Evolutionary conservation across 2,329 filamentous ascomycete species (phyloP).

Genomic region (Triangularia setosa): DNA sequence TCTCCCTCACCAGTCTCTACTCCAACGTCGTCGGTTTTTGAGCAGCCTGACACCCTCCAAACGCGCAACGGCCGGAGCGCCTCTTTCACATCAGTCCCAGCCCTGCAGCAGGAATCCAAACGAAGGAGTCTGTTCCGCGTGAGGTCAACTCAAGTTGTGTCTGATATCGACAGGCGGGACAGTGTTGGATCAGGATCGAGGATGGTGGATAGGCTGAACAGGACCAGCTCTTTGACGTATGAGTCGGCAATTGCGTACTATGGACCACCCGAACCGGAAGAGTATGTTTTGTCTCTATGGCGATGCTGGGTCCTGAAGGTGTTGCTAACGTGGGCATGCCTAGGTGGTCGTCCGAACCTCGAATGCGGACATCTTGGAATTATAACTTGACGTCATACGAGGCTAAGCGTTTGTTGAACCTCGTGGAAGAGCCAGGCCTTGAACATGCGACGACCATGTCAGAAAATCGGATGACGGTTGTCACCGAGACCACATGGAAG

Average conservation of each 20-base stretch:
- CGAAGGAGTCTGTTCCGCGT: constrained; percentile 36
- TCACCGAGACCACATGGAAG: constrained; percentile 36
- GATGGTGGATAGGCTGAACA: constrained; percentile 26
- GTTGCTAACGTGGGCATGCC: constrained; percentile 15
- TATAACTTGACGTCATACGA: constrained; percentile 45
- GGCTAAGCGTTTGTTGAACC: constrained; percentile 41
- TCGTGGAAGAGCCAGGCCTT: constrained; percentile 33
- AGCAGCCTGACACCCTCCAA: constrained; percentile 12
- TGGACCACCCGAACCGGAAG: constrained; percentile 27
- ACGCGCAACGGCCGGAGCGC: constrained; percentile 18
- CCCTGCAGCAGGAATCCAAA: constrained; percentile 23
- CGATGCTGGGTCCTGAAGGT: not conserved
- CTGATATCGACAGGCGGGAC: constrained; percentile 26
- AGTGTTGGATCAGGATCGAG: constrained; percentile 29
- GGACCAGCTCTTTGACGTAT: constrained; percentile 34
- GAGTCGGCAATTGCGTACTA: constrained; percentile 30
- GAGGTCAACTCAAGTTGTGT: constrained; percentile 31
- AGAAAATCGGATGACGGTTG: constrained; percentile 32
- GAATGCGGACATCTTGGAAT: constrained; percentile 38
- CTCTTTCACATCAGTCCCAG: constrained; percentile 20
- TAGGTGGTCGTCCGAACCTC: constrained; percentile 31
- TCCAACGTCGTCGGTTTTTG: constrained; percentile 16
- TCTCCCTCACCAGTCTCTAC: constrained; percentile 18
- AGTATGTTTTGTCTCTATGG: constrained; percentile 21
- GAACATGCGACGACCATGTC: constrained; percentile 34